A percentile compares a stretch with the other conserved stretches of the same genome.
Evolutionary conservation across 2,329 filamentous ascomycete genomes (phyloP).

Genomic region (Colletotrichum cordylinicola): DNA sequence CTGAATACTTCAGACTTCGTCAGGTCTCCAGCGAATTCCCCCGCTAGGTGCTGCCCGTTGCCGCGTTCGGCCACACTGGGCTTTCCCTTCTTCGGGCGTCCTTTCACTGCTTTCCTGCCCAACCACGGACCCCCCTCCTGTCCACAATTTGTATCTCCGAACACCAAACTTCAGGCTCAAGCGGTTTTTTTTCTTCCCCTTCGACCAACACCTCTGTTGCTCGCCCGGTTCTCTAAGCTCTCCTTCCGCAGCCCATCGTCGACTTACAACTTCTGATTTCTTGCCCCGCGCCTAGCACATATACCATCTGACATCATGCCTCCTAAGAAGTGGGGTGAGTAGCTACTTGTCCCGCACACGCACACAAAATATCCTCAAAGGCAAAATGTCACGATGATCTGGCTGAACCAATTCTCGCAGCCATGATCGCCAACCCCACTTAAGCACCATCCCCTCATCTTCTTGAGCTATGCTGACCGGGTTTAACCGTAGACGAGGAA

Average conservation of each 20-base stretch:
- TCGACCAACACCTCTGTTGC: not conserved
- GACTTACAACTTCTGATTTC: not conserved
- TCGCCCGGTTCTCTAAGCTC: not conserved
- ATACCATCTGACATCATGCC: constrained; percentile 43
- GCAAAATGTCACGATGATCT: constrained; percentile 21
- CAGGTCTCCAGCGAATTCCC: constrained; percentile 5
- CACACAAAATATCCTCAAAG: constrained; percentile 13
- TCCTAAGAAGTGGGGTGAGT: constrained; percentile 51
- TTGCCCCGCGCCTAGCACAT: not conserved
- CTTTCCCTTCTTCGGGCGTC: constrained; percentile 8
- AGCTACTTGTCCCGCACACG: constrained; percentile 17
- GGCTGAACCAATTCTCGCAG: not conserved
- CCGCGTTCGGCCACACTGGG: constrained; percentile 10
- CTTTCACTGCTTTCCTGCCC: constrained; percentile 15
- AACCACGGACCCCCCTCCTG: constrained; percentile 15
- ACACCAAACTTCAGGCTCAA: not conserved
- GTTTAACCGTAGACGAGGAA: constrained; percentile 40
- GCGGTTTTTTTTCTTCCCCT: not conserved
- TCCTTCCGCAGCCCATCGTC: not conserved
- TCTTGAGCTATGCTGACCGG: not conserved
- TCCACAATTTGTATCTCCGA: constrained; percentile 17
- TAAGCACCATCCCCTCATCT: not conserved
- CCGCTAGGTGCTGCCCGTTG: constrained; percentile 5
- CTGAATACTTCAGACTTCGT: not conserved
- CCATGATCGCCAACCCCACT: not conserved